Evolutionary conservation across 345 rosid genomes (phyloP), one percentile per base, ranked within the genome.

Genomic region (Moricandia arvensis): DNA sequence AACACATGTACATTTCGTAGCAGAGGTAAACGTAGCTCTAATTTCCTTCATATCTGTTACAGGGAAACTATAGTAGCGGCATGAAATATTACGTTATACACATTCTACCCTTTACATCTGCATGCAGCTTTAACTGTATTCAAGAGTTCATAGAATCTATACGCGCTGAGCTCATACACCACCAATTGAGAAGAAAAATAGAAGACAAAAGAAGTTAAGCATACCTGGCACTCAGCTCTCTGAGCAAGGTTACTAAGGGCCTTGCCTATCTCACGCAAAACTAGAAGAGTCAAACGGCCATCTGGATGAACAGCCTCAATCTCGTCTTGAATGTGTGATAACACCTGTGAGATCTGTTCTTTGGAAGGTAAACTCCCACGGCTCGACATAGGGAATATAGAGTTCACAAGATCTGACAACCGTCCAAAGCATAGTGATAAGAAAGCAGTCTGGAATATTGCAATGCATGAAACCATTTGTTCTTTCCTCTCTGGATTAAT

Each of bases 151-250:
- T 5, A 30, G 34, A 63, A 69, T 45, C 75, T 35, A 31, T 33
- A 29, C 10, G 21, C 45, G 17, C 59, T 51, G 33, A 30, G 68
- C 15, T 61, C 15, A 34, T 33, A 47, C 33, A 71, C 41, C 38
- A 53, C 31, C 17, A 61, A 51, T 3, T 24, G 54, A 35, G 35
- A 45, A 68, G 68, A 67, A 54, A 41, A 30, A n/a, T 1, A 51
- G 27, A 68, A 45, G 66, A 67, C 3, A 43, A 59, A 11, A 12
- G 49, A 47, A 24, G 59, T 51, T 30, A 3, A 34, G 16, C 37
- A 45, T 85, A 93, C 98, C 99, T 93, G 98, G 83, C 87, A 90
- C 79, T 96, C 98, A 59, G 98, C 94, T 71, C 97, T 89, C 77
- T 87, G 69, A 37, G 99, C 94, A 37, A 96, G 81, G 72, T 87